Percentiles rank a stretch among this genome's conserved stretches.
Evolutionary conservation across 306 rosid genomes (phyloP).

Genomic region (Mucuna pruriens): DNA sequence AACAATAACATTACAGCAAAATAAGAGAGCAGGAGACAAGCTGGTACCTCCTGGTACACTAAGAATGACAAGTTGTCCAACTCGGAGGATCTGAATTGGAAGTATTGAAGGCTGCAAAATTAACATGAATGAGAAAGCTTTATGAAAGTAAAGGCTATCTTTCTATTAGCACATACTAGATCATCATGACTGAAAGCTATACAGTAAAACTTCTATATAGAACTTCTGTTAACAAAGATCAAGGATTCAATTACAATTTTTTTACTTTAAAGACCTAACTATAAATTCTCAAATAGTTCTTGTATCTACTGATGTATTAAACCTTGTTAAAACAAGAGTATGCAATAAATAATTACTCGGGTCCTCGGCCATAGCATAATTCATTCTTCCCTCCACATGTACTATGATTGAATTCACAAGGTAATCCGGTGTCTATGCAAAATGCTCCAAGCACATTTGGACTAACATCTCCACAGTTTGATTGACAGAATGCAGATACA

Average conservation of each 20-base stretch:
- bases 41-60: conserved; percentile 87
- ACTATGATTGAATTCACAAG: conserved; percentile 96
- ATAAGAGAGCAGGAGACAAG: conserved; percentile 20
- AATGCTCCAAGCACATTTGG: conserved; percentile 93
- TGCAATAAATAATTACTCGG: conserved; percentile 66
- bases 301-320: conserved; percentile 74
- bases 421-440: conserved; percentile 83
- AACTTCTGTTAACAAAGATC: conserved; percentile 11
- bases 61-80: conserved; percentile 85
- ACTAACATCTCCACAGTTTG: conserved; percentile 97
- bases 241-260: too few relatives aligned
- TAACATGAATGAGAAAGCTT: conserved; percentile 23
- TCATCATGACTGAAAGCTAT: conserved; percentile 23
- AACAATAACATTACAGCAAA: background rate
- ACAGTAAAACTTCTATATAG: conserved; percentile 2
- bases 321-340: conserved; percentile 31
- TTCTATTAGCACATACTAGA: conserved; percentile 16
- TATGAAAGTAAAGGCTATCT: background rate
- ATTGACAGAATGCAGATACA: conserved; percentile 93
- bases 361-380: conserved; percentile 88
- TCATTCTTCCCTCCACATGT: conserved; percentile 92
- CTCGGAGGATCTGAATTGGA: conserved; percentile 85
- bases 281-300: too few relatives aligned
- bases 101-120: conserved; percentile 90
- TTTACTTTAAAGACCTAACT: too few relatives aligned